These are phyloP conservation scores for Oenanthe javanica DNA, from an alignment of 140 eudicot species.

Conservation along the genomic window DNA sequence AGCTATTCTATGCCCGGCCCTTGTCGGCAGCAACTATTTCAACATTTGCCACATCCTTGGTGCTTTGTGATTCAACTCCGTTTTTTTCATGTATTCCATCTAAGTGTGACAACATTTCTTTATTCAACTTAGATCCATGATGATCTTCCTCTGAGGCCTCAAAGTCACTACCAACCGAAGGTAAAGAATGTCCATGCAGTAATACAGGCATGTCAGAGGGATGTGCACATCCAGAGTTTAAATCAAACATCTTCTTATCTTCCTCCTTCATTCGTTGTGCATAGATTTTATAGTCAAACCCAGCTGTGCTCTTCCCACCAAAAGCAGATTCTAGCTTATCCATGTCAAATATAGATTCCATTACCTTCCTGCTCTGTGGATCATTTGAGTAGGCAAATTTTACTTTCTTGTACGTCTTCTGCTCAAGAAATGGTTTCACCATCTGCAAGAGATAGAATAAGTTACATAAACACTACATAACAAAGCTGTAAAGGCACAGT, in stretches of 20 bases:
- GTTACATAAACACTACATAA: not conserved
- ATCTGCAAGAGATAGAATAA: constrained; percentile 16
- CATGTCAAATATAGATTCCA: constrained; percentile 30
- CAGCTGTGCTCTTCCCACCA: constrained; percentile 21
- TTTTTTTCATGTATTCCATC: constrained; percentile 7
- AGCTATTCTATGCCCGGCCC: not conserved
- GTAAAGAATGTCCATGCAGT: constrained; percentile 6
- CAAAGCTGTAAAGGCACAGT: not conserved
- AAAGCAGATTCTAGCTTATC: constrained; percentile 24
- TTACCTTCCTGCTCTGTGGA: constrained; percentile 27
- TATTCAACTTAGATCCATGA: constrained; percentile 4
- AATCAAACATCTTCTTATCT: constrained; percentile 15
- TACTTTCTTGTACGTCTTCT: constrained; percentile 25
- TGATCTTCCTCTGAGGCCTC: constrained; percentile 13
- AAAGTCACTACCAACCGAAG: constrained; percentile 3
- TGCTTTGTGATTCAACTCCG: not conserved
- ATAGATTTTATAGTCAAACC: constrained; percentile 15
- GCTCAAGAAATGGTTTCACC: constrained; percentile 36
- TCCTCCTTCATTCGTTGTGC: constrained; percentile 29
- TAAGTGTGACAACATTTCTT: constrained; percentile 12
- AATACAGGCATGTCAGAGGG: constrained; percentile 14
- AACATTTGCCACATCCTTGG: constrained; percentile 8
- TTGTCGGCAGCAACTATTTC: not conserved
- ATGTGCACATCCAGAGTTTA: constrained; percentile 5
- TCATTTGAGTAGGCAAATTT: constrained; percentile 29